Evolutionary conservation across 805 yeast genomes (phyloP), one percentile per base, ranked within the genome.

Genomic region (Saturnispora sanitii): DNA sequence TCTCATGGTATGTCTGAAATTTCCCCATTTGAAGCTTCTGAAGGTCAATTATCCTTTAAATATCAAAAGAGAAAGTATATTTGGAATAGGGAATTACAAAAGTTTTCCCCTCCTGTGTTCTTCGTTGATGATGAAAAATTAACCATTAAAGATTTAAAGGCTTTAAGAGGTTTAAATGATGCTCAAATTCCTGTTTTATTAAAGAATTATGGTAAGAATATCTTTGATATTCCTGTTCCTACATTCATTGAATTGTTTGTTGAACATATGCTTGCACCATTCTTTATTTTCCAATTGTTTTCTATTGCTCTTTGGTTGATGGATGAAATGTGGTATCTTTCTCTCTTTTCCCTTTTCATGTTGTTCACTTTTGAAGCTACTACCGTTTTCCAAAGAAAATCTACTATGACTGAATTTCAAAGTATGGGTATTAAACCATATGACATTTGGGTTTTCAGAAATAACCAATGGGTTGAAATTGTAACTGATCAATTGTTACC

Each of bases 261-360:
- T 56, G 97, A 92, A 63, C 98, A 92, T 59, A 97, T 97, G 9
- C 88, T 92, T 30, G 97, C 98, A 12, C 98, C 98, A 11, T 85
- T 92, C 60, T 92, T 92, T 53, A 95, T 92, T 20, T 92, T 92
- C 68, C 98, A 92, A 67, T 71, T 92, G 43, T 92, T 92, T 60
- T 88, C 96, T 57, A 94, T 90, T 44, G 94, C 90, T 4, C 68
- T 92, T 47, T 92, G 97, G 96, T 73, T 85, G 56, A 75, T 92
- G 75, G 97, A 92, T 64, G 96, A 90, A 51, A 81, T 83, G 67
- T 92, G 97, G 97, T 88, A 88, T 63, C 82, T 82, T 57, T 86
- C 97, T 4, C 66, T 92, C 44, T 87, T 92, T 64, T 83, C 94
- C 23, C 68, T 90, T 50, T 79, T 92, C 62, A 90, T 90, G 94